Percentiles rank a stretch among this genome's conserved stretches.
Conservation (phyloP, 805 yeast genomes). For the Barnettozyma populi region DNA sequence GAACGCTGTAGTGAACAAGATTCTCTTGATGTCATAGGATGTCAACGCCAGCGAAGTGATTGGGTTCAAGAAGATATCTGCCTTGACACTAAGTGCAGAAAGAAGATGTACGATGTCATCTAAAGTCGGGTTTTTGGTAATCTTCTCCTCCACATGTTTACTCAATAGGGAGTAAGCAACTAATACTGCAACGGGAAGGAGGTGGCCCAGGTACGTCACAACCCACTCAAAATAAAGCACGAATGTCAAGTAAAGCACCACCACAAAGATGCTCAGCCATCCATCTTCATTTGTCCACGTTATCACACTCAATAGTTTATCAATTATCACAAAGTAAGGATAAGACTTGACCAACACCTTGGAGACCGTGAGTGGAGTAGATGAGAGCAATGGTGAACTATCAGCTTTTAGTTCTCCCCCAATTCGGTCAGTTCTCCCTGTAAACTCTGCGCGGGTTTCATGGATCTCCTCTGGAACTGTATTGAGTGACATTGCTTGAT, state of each 20-base stretch:
- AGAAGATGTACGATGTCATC: slow-evolving; percentile 81
- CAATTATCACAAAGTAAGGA: slow-evolving; percentile 74
- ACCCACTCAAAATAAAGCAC: slow-evolving; percentile 78
- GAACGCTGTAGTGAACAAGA: slow-evolving; percentile 78
- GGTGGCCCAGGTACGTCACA: slow-evolving; percentile 77
- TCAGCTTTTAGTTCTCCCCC: slow-evolving; percentile 24
- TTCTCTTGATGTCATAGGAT: slow-evolving; percentile 70
- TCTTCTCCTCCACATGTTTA: slow-evolving; percentile 49
- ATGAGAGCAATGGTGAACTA: slow-evolving; percentile 69
- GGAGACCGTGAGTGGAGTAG: slow-evolving; percentile 89
- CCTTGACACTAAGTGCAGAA: slow-evolving; percentile 66
- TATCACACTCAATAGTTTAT: slow-evolving; percentile 60
- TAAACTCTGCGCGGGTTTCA: slow-evolving; percentile 35
- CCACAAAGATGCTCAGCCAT: slow-evolving; percentile 65
- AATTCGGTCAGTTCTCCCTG: slow-evolving; percentile 30
- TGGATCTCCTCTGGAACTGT: slow-evolving; percentile 24
- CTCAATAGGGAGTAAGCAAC: slow-evolving; percentile 57
- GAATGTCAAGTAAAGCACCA: slow-evolving; percentile 46
- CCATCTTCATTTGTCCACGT: slow-evolving; percentile 91
- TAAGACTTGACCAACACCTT: slow-evolving; percentile 77
- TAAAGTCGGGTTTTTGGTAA: slow-evolving; percentile 67
- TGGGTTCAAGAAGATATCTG: slow-evolving; percentile 78
- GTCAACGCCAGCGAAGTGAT: slow-evolving; percentile 68
- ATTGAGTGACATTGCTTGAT: slow-evolving; percentile 13
- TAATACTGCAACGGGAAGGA: slow-evolving; percentile 57